Evolutionary conservation across 768 basidiomycete genomes (phyloP), one percentile per base, ranked within the genome.

Genomic region (Amanita phalloides): DNA sequence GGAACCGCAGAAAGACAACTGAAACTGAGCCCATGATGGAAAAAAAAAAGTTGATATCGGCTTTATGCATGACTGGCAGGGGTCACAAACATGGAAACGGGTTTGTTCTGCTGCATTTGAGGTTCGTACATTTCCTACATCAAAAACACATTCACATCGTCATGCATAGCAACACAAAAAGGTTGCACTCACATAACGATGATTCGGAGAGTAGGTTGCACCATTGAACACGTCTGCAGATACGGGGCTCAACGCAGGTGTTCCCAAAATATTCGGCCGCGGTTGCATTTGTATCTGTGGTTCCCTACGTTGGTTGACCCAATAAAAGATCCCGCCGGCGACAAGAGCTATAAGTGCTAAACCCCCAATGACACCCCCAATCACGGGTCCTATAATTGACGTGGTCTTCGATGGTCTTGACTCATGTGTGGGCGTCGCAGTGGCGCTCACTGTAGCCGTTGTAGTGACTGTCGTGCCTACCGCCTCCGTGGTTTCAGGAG

Each of bases 331-430:
- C 8, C 17, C 47, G 11, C 20, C 47, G 10, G 33, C 47, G 10
- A 48, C 37, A 26, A 48, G 35, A 4, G 3, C 47, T 7, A 48
- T 14, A 23, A 26, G 6, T 23, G 21, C 47, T 10, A 48, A 7
- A 4, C 47, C 47, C 6, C 47, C 47, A 28, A 48, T 20, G 17
- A 38, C 35, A 48, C 47, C 47, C 21, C 47, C 47, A 35, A 48
- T 21, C 6, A 48, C 17, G 7, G 47, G 47, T 23, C 33, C 47
- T 23, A 13, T 23, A 11, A 36, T 26, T 25, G 47, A 48, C 2
- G 8, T 11, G 10, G 17, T 2, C 8, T 48, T 48, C 13, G 33
- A 33, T 33, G 33, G 4, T 3, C 36, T 48, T 36, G 47, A 11
- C 11, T 1, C 7, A 44, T 10, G 11, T 2, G 35, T 35, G 23